These are phyloP conservation scores for Cystobasidium slooffiae DNA, from an alignment of 1,284 basidiomycete species.

Conservation along the genomic window DNA sequence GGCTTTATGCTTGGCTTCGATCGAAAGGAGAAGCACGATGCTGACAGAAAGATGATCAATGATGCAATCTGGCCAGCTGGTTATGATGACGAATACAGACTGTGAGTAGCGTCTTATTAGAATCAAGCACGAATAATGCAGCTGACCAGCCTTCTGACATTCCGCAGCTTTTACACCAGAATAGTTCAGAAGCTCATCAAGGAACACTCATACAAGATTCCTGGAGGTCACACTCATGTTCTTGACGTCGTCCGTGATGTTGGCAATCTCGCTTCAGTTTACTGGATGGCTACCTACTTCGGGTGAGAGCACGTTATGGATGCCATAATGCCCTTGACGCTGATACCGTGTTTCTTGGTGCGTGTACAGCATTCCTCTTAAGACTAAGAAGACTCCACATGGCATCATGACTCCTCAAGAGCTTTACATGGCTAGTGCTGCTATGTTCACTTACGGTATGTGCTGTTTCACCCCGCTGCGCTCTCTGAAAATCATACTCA, in stretches of 20 bases:
- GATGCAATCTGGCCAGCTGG: constrained; percentile 35
- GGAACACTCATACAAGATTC: constrained; percentile 63
- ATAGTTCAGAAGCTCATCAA: constrained; percentile 61
- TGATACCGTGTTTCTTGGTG: constrained; percentile 59
- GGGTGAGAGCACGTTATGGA: constrained; percentile 10
- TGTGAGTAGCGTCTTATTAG: background rate
- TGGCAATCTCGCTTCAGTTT: constrained; percentile 62
- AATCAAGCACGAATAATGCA: background rate
- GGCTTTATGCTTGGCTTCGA: constrained; percentile 43
- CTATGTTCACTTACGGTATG: constrained; percentile 25
- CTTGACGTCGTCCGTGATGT: constrained; percentile 75
- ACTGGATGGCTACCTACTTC: background rate
- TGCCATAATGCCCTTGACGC: constrained; percentile 49
- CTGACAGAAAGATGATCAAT: constrained; percentile 36
- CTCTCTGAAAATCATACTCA: background rate
- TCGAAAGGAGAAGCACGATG: constrained; percentile 16
- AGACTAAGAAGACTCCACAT: constrained; percentile 62
- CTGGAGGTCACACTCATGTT: constrained; percentile 62
- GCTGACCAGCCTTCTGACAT: background rate
- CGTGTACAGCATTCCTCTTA: constrained; percentile 64
- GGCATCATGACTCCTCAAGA: constrained; percentile 68
- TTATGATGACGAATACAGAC: constrained; percentile 44
- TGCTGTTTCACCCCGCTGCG: background rate
- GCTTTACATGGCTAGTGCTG: constrained; percentile 66
- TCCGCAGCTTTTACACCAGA: constrained; percentile 9